Conservation (phyloP, 2,329 filamentous ascomycete genomes). For the Alternaria arbusti region DNA sequence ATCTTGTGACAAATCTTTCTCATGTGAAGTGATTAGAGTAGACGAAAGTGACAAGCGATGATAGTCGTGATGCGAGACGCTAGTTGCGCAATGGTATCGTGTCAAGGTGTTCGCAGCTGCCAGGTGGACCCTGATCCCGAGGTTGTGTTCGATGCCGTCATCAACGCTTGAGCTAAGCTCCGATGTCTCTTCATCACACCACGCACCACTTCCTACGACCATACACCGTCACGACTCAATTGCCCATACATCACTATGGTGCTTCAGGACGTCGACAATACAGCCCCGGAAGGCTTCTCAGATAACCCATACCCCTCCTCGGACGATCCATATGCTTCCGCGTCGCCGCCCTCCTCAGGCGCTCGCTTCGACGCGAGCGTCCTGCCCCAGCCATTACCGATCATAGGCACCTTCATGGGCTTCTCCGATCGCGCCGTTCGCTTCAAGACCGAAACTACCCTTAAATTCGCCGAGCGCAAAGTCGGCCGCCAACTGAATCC, state of each 20-base stretch:
- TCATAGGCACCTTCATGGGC: constrained; percentile 41
- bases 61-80: not conserved
- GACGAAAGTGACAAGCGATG: not conserved
- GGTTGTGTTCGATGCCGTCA: constrained; percentile 32
- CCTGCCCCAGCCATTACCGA: constrained; percentile 46
- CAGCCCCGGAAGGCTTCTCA: constrained; percentile 38
- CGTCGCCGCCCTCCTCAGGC: constrained; percentile 17
- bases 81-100: constrained; percentile 6
- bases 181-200: constrained; percentile 6
- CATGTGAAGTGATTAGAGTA: not conserved
- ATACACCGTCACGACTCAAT: constrained; percentile 39
- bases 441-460: constrained; percentile 39
- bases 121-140: constrained; percentile 15
- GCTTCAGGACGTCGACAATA: constrained; percentile 46
- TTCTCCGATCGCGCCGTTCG: constrained; percentile 34
- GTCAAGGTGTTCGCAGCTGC: not conserved
- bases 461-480: constrained; percentile 42
- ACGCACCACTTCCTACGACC: constrained; percentile 33
- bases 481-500: constrained; percentile 48
- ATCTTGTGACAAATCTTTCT: not conserved
- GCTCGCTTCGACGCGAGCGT: constrained; percentile 46
- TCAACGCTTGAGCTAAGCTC: constrained; percentile 28
- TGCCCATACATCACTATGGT: constrained; percentile 44
- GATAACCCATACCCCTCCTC: constrained; percentile 44
- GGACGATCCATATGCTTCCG: constrained; percentile 45